Base-by-base conservation (phyloP, 768 basidiomycete genomes). In the Tulasnella sp. region DNA sequence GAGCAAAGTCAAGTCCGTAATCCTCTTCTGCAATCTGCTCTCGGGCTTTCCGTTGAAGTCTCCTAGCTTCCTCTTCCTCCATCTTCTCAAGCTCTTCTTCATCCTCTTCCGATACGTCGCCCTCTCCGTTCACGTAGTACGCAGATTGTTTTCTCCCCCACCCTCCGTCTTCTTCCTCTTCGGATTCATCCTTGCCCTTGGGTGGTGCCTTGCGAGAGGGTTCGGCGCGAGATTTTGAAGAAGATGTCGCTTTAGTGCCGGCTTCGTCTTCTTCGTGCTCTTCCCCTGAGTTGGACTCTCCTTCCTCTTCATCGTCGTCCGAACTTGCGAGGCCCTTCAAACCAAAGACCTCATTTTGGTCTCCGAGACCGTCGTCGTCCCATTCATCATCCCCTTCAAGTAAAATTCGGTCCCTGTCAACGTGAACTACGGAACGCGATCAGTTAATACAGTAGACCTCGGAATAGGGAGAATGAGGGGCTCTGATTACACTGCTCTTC, bases 21-120 rank as follows among this genome's bases (percentile, higher is more conserved):
- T 98, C 96, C 22, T 90, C 92, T 69, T 95, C 94, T 12, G 83
- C 86, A 88, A 97, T 89, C 16, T 86, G 89, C 82, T 94, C 93
- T 44, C 93, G 89, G 34, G 90, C 88, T 86, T 94, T 96, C 50
- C 87, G 85, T 85, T 97, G 97, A 72, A 97, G 86, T 80, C 95
- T 88, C 83, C 86, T 91, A 9, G 94, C 94, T 85, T 98, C 96
- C 84, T 93, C 92, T 85, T 95, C 95, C 84, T 98, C 96, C 75
- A 97, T 86, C 82, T 94, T 93, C 83, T 94, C 90, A 46, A 92
- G 94, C 85, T 97, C 96, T 83, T 97, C 96, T 82, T 97, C 72
- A 31, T 73, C 93, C 83, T 94, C 94, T 50, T 93, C 93, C 7
- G 81, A 77, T 22, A 85, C 92, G 44, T 94, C 95, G 85, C 95